Evolutionary conservation across 768 basidiomycete genomes (phyloP).

Genomic region (Auriculariales sp.): DNA sequence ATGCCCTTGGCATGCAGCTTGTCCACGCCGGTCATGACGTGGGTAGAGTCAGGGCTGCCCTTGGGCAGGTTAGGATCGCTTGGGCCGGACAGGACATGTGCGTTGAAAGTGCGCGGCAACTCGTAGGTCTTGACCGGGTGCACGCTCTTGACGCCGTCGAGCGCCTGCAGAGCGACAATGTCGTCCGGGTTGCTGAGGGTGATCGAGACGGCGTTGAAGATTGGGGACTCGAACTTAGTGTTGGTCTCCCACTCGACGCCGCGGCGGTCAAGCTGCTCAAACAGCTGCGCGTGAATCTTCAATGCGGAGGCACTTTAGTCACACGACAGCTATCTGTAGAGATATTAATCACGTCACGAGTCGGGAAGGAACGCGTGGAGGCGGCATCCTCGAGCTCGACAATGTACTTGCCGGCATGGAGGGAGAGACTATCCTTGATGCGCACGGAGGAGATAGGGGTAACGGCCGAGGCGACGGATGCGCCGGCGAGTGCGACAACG

Average conservation of each 20-base stretch:
- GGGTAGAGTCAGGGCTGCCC: slow-evolving; percentile 3
- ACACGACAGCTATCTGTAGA: too few species aligned
- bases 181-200: neutral
- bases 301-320: too few species aligned
- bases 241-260: neutral
- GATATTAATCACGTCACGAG: too few species aligned
- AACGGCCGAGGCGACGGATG: too few species aligned
- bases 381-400: too few species aligned
- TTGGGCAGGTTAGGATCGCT: slow-evolving; percentile 2
- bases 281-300: neutral
- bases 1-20: slow-evolving; percentile 19
- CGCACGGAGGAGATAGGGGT: too few species aligned
- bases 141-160: slow-evolving; percentile 45
- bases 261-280: neutral
- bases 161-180: slow-evolving; percentile 33
- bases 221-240: neutral
- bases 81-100: slow-evolving; percentile 1
- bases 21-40: slow-evolving; percentile 16
- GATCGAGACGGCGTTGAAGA: neutral
- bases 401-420: too few species aligned
- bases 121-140: slow-evolving; percentile 34
- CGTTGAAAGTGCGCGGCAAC: slow-evolving; percentile 15
- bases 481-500: too few species aligned
- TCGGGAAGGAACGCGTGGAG: too few species aligned
- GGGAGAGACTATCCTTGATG: too few species aligned